Base-by-base conservation (phyloP, 2,329 filamentous ascomycete genomes). In the Alternaria alternata region DNA sequence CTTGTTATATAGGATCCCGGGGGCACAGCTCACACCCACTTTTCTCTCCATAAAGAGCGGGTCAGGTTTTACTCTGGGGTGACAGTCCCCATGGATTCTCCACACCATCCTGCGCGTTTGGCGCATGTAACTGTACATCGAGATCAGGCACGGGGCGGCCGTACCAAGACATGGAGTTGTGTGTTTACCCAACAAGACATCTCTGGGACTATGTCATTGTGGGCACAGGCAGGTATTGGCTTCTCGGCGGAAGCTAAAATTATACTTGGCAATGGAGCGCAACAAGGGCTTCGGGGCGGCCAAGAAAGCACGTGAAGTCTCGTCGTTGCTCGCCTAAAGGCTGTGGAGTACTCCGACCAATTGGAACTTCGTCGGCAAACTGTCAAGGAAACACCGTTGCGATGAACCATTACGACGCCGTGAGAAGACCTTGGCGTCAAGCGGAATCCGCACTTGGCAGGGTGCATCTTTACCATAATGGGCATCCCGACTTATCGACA, bases 161-260 rank as follows among this genome's bases (percentile, higher is more conserved):
- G 55, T 59, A 57, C 65, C 65, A 66, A 69, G 66, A 57, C 51
- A 26, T 39, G 47, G 7, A 30, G 16, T 46, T 32, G 11, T 32
- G 14, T 9, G 57, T 61, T 54, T 46, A 53, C 52, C 46, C 58
- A 59, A 51, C 32, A 41, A 51, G 58, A 46, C 26, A 47, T 54
- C 39, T 65, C 66, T 68, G 64, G 63, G 63, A 59, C 54, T 47
- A 74, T 72, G 68, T 74, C 71, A 74, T 74, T 67, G 70, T 69
- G 71, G 70, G 62, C 57, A 63, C 41, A 51, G 42, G 54, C 51
- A 49, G 51, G 41, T 57, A 58, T 67, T 66, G 61, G 54, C 54
- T 57, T 60, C 51, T 56, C 67, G 69, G 69, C 69, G 56, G 66
- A 65, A 49, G 57, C 44, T 54, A 51, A 26, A 59, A 51, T 44